These are phyloP conservation scores for Fusarium graminum DNA, from an alignment of 2,329 filamentous ascomycete genomes.

Conservation along the genomic window DNA sequence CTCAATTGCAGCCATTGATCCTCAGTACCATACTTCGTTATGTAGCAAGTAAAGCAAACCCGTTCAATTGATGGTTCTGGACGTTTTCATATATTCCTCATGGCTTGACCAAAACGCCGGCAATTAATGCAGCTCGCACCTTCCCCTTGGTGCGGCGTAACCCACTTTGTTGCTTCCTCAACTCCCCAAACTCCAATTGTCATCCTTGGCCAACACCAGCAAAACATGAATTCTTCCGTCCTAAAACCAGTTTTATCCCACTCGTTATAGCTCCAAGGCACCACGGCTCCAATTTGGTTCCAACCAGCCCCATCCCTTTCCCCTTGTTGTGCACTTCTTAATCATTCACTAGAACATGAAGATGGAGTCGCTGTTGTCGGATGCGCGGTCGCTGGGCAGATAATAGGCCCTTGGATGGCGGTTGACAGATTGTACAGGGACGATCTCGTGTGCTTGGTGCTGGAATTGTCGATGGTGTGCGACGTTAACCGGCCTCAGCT, in stretches of 20 bases:
- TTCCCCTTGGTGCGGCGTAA: constrained; percentile 4
- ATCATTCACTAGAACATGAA: neutral
- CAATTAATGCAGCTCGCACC: neutral
- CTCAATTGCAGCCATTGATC: no score
- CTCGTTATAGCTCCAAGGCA: neutral
- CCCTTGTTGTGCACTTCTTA: accelerated
- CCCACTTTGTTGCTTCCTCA: neutral
- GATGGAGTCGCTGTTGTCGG: neutral
- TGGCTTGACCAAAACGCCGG: neutral
- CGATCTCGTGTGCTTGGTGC: neutral
- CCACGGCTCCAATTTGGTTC: neutral
- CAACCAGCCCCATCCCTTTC: neutral
- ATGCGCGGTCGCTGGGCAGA: neutral
- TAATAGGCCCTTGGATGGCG: neutral
- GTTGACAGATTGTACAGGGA: neutral
- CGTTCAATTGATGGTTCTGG: neutral
- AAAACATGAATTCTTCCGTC: constrained; percentile 1
- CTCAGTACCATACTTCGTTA: no score
- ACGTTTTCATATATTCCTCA: neutral
- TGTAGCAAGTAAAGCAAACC: neutral
- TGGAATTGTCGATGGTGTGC: neutral
- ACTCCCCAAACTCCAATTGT: constrained; percentile 19
- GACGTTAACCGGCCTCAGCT: neutral
- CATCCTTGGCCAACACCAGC: neutral
- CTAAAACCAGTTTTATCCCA: neutral